Base-by-base conservation (phyloP, 2,329 filamentous ascomycete species). In the Verticillium longisporum region DNA sequence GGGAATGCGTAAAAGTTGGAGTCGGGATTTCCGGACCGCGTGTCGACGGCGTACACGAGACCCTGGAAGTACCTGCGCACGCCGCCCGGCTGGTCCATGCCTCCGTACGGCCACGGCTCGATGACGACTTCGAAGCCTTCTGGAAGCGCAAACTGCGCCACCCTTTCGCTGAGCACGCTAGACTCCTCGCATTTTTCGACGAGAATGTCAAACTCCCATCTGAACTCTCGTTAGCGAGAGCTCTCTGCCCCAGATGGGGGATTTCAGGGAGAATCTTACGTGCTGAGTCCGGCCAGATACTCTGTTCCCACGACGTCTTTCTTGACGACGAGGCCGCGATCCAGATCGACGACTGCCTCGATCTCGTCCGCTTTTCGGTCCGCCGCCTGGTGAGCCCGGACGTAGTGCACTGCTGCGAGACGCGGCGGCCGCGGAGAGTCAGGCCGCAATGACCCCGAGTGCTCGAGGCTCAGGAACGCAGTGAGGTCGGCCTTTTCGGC, bases 1-100 rank as follows among this genome's bases (percentile, higher is more conserved):
- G 80, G 80, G 65, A 88, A 81, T 0, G 88, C 84, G 68, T 90
- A 90, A 70, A 90, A 86, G 68, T 88, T 89, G 53, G 83, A 83
- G 64, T 81, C 78, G 6, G 73, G 73, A 53, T 70, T 64, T 32
- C 70, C 68, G 33, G 63, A 71, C 14, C 67, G 60, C 0, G 67
- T 67, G 54, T 75, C 69, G 2, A 66, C 66, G 0, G 68, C 73
- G 33, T 74, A 75, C 38, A 72, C 66, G 0, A 75, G 66, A 7
- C 66, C 72, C 56, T 75, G 73, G 63, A 74, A 74, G 26, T 66
- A 68, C 2, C 63, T 71, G 14, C 67, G 61, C 6, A 41, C 18
- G 21, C 41, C 31, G 21, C 71, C 72, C 4, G 55, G 57, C 0
- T 66, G 33, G 18, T 75, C 69, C 9, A 68, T 64, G 2, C 69